Evolutionary conservation across 2,329 filamentous ascomycete species (phyloP).

Genomic region (Huntiella omanensis): DNA sequence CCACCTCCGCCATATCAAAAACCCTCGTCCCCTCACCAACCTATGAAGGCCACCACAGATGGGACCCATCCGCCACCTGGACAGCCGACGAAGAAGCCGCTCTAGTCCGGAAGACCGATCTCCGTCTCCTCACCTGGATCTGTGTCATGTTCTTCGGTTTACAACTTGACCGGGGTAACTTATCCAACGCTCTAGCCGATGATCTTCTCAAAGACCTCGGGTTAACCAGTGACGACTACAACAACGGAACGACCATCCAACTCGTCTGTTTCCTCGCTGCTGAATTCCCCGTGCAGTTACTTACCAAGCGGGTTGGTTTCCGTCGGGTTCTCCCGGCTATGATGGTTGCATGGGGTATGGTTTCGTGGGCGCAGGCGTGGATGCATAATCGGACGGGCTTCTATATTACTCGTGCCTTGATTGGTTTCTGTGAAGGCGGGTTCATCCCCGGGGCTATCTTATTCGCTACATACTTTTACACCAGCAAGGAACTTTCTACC

Average conservation of each 20-base stretch:
- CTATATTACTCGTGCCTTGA: slow-evolving; percentile 30
- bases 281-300: slow-evolving; percentile 38
- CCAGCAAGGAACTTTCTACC: slow-evolving; percentile 43
- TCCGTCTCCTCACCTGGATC: slow-evolving; percentile 23
- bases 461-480: slow-evolving; percentile 58
- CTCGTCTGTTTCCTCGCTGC: slow-evolving; percentile 33
- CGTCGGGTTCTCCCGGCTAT: slow-evolving; percentile 32
- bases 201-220: slow-evolving; percentile 37
- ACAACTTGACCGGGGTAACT: slow-evolving; percentile 44
- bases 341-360: slow-evolving; percentile 31
- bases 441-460: slow-evolving; percentile 42
- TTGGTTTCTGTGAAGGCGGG: slow-evolving; percentile 35
- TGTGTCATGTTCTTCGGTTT: slow-evolving; percentile 41
- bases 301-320: slow-evolving; percentile 39
- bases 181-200: slow-evolving; percentile 42
- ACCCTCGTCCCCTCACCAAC: slow-evolving; percentile 15
- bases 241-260: slow-evolving; percentile 38
- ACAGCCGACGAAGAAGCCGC: slow-evolving; percentile 34
- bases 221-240: slow-evolving; percentile 33
- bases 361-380: slow-evolving; percentile 27
- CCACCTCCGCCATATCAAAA: slow-evolving; percentile 3
- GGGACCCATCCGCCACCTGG: slow-evolving; percentile 27
- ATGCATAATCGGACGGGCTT: slow-evolving; percentile 28
- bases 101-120: slow-evolving; percentile 28
- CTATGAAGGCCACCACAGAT: slow-evolving; percentile 25